A percentile compares a stretch with the other conserved stretches of the same genome.
phyloP scores from a whole-genome alignment of 495 filamentous ascomycete genomes.

The Collariella sp. region DNA sequence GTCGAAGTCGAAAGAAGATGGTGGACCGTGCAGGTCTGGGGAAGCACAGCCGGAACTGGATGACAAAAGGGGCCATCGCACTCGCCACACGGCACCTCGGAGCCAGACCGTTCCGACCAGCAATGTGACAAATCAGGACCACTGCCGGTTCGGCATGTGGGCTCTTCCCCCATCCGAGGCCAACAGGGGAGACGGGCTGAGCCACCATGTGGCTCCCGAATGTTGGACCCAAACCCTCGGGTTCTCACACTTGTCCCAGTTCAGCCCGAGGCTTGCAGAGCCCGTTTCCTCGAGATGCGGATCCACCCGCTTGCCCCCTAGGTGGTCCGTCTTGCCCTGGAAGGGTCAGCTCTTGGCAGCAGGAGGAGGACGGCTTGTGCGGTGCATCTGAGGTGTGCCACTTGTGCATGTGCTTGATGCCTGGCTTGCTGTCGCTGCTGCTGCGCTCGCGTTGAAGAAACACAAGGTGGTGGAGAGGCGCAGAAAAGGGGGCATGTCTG shows the following conservation, averaged over 20 bases:
- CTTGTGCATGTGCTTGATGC: too few relatives aligned
- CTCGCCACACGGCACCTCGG: not conserved
- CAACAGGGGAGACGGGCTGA: not conserved
- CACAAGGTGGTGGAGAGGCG: too few relatives aligned
- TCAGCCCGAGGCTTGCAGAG: conserved; percentile 14
- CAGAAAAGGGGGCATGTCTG: too few relatives aligned
- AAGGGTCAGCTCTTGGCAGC: too few relatives aligned
- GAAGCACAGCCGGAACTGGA: not conserved
- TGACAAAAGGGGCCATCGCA: not conserved
- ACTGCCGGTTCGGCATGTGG: conserved; percentile 6
- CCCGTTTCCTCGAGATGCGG: not conserved
- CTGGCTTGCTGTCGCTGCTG: too few relatives aligned
- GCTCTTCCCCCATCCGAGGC: not conserved
- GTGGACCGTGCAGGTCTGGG: conserved; percentile 13
- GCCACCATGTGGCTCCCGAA: conserved; percentile 16
- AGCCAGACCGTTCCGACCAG: not conserved
- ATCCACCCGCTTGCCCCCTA: too few relatives aligned
- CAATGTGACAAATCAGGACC: not conserved
- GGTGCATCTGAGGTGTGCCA: too few relatives aligned
- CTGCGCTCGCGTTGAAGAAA: too few relatives aligned
- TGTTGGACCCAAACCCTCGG: conserved; percentile 20
- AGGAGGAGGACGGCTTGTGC: too few relatives aligned
- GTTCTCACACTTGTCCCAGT: conserved; percentile 7
- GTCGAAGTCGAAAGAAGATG: conserved; percentile 15
- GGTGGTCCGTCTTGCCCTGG: too few relatives aligned